A percentile compares a stretch with the other conserved stretches of the same genome.
phyloP scores from a whole-genome alignment of 2,329 filamentous ascomycete species.

The Exophiala alcalophila region DNA sequence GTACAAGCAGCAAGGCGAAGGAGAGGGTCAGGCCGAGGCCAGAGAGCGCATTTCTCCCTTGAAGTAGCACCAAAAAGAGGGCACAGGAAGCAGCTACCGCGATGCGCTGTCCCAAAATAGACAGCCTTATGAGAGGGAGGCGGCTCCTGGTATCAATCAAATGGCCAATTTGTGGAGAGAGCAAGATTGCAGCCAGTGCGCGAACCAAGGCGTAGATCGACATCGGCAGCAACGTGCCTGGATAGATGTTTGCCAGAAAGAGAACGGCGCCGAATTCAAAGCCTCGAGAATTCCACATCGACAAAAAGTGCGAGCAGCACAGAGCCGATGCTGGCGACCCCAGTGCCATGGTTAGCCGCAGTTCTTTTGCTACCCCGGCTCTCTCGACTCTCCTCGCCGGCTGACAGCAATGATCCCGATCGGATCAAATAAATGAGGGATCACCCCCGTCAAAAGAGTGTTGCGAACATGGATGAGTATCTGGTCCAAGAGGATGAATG shows the following conservation, averaged over 20 bases:
- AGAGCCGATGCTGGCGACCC: too few species aligned
- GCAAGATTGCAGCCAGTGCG: conserved; percentile 54
- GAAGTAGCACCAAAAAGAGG: conserved; percentile 14
- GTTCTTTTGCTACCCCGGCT: too few species aligned
- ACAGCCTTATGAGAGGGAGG: conserved; percentile 50
- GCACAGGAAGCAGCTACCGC: conserved; percentile 18
- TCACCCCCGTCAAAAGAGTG: too few species aligned
- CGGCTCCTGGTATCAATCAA: conserved; percentile 58
- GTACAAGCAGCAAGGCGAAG: conserved; percentile 38
- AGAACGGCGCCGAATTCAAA: conserved; percentile 64
- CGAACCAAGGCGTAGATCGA: conserved; percentile 68
- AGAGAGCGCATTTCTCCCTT: conserved; percentile 1
- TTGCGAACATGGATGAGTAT: too few species aligned
- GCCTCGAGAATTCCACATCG: conserved; percentile 62
- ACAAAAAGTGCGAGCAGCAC: conserved; percentile 60
- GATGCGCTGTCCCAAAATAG: conserved; percentile 41
- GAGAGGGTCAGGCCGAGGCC: not conserved
- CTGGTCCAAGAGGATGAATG: too few species aligned
- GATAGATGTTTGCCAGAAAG: conserved; percentile 56
- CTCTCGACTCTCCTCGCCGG: too few species aligned
- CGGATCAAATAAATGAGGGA: too few species aligned
- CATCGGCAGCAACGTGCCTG: conserved; percentile 60
- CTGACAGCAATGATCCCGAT: too few species aligned
- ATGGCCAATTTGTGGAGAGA: conserved; percentile 58
- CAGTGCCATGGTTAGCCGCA: too few species aligned